phyloP scores from a whole-genome alignment of 2,329 filamentous ascomycete species.

The Lasiodiplodia sp. region DNA sequence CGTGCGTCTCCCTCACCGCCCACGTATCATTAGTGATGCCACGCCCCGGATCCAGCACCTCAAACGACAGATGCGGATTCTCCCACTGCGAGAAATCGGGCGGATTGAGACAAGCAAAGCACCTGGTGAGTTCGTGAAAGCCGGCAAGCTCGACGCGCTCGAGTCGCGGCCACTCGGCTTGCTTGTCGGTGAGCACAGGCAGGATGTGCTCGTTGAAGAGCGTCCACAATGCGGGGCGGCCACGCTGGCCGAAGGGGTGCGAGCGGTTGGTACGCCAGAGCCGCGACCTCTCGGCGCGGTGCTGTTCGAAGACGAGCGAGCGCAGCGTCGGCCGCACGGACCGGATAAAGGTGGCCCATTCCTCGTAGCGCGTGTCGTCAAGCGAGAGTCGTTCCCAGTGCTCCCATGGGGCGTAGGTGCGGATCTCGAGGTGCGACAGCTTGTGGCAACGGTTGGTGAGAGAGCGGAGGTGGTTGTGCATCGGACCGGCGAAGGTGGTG shows the following conservation, averaged over 20 bases:
- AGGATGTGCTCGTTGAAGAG: conserved; percentile 11
- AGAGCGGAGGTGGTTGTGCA: not conserved
- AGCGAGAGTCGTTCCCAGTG: conserved; percentile 1
- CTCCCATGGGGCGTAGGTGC: conserved; percentile 19
- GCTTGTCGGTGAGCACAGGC: not conserved
- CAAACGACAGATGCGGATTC: conserved; percentile 4
- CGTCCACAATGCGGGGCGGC: conserved; percentile 6
- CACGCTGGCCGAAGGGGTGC: conserved; percentile 15
- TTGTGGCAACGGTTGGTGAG: conserved; percentile 3
- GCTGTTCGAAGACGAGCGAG: conserved; percentile 10
- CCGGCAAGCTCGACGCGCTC: conserved; percentile 3
- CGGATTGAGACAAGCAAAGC: conserved; percentile 1
- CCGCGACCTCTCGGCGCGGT: conserved; percentile 11
- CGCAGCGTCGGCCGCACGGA: not conserved
- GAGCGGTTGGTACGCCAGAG: conserved; percentile 16
- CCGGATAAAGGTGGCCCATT: conserved; percentile 16
- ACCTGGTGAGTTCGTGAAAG: conserved; percentile 6
- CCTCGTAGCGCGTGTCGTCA: conserved; percentile 14
- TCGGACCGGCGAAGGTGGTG: conserved; percentile 2
- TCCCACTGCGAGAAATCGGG: conserved; percentile 2
- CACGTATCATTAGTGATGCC: not conserved
- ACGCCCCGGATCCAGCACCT: conserved; percentile 10
- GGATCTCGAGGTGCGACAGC: conserved; percentile 15
- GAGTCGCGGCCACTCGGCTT: conserved; percentile 1
- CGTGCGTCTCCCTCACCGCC: conserved; percentile 19